Evolutionary conservation across 2,329 filamentous ascomycete species (phyloP).

Genomic region (Raffaelea albimanens): DNA sequence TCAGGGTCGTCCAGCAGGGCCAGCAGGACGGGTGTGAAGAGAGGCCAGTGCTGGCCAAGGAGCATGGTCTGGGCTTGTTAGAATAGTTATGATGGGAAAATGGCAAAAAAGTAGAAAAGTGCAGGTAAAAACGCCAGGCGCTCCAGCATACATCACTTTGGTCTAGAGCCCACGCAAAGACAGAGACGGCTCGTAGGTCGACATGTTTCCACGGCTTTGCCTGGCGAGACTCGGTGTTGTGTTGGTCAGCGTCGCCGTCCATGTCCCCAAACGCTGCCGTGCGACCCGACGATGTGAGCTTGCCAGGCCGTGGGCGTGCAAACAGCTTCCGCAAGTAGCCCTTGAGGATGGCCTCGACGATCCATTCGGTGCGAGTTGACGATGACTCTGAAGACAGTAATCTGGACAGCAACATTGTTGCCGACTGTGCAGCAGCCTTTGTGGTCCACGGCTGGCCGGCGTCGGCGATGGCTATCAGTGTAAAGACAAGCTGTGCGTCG

Average conservation of each 20-base stretch:
- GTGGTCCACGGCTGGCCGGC: conserved; percentile 20
- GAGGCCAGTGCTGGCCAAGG: conserved; percentile 52
- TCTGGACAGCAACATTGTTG: conserved; percentile 23
- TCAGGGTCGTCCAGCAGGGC: conserved; percentile 57
- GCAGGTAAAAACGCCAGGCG: not conserved
- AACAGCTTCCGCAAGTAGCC: conserved; percentile 60
- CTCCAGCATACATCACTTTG: conserved; percentile 31
- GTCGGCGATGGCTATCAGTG: conserved; percentile 24
- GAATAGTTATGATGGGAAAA: no score
- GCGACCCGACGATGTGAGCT: conserved; percentile 47
- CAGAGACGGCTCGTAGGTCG: conserved; percentile 38
- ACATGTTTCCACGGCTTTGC: conserved; percentile 54
- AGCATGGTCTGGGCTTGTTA: conserved; percentile 24
- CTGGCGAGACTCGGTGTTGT: conserved; percentile 23
- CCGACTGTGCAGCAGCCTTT: conserved; percentile 17
- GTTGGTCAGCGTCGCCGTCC: conserved; percentile 21
- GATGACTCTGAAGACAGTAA: not conserved
- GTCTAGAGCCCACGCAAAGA: conserved; percentile 53
- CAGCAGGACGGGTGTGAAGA: conserved; percentile 61
- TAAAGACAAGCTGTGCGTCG: conserved; percentile 19
- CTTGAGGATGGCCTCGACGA: conserved; percentile 49
- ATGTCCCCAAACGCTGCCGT: conserved; percentile 36
- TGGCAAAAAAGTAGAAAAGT: no score
- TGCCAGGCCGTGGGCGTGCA: conserved; percentile 40
- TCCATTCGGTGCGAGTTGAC: conserved; percentile 23